Percentiles rank a stretch among this genome's conserved stretches.
Conservation (phyloP, 768 basidiomycete genomes). For the Rhodotorula babjevae region DNA sequence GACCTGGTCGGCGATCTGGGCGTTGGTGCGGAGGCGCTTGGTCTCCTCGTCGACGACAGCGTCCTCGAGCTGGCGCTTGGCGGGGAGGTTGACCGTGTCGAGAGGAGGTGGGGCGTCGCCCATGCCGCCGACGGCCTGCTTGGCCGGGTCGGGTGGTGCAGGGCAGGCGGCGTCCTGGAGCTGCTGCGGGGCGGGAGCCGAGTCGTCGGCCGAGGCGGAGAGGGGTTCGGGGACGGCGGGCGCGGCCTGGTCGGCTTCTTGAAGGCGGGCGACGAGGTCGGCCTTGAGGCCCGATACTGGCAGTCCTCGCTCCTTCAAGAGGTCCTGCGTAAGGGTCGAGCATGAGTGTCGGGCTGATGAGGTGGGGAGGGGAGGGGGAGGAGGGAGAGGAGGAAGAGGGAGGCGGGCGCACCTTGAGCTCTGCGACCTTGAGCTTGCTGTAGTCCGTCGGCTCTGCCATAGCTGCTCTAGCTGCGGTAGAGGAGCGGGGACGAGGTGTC, state of each 20-base stretch:
- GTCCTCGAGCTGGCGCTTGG: not conserved
- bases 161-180: not conserved
- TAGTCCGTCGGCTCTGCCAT: slow-evolving; percentile 10
- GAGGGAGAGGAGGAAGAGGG: too few relatives aligned
- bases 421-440: slow-evolving; percentile 17
- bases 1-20: not conserved
- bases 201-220: not conserved
- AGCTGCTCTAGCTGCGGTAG: too few relatives aligned
- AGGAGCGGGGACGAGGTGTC: too few relatives aligned
- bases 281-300: slow-evolving; percentile 32
- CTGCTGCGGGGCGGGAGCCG: not conserved
- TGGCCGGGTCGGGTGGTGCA: not conserved
- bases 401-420: slow-evolving; percentile 27
- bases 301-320: slow-evolving; percentile 8
- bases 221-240: not conserved
- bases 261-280: slow-evolving; percentile 24
- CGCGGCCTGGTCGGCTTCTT: slow-evolving; percentile 1
- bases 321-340: slow-evolving; percentile 7
- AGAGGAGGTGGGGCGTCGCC: not conserved
- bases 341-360: not conserved
- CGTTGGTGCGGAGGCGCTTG: not conserved
- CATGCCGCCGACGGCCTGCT: not conserved
- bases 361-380: not conserved
- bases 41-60: not conserved
- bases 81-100: not conserved